A percentile compares a stretch with the other conserved stretches of the same genome.
Conservation (phyloP, 2,329 filamentous ascomycete species). For the Biscogniauxia mediterranea region DNA sequence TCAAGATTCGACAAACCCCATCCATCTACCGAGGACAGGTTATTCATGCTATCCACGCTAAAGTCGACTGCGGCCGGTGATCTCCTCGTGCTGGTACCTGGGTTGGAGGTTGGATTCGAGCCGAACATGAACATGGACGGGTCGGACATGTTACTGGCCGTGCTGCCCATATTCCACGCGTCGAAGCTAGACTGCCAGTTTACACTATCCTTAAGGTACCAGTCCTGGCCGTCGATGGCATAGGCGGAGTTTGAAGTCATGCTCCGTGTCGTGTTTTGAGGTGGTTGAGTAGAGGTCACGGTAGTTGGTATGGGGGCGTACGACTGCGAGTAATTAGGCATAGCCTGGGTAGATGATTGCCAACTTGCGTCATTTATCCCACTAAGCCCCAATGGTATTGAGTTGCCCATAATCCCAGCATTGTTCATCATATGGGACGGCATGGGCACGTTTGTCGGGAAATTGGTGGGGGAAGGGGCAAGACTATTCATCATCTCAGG, state of each 20-base stretch:
- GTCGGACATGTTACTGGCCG: constrained; percentile 29
- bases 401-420: constrained; percentile 21
- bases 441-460: constrained; percentile 22
- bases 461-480: constrained; percentile 22
- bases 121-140: constrained; percentile 33
- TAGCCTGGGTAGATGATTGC: constrained; percentile 25
- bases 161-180: constrained; percentile 44
- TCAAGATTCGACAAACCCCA: constrained; percentile 31
- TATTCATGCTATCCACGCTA: constrained; percentile 29
- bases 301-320: constrained; percentile 24
- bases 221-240: constrained; percentile 52
- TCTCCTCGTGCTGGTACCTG: constrained; percentile 14
- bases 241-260: constrained; percentile 34
- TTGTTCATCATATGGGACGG: constrained; percentile 19
- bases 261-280: constrained; percentile 26
- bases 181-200: constrained; percentile 60
- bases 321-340: constrained; percentile 30
- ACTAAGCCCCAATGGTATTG: constrained; percentile 20
- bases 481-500: constrained; percentile 29
- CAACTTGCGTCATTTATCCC: constrained; percentile 22
- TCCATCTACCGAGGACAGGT: constrained; percentile 28
- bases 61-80: constrained; percentile 24
- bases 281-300: constrained; percentile 17
- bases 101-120: constrained; percentile 16
- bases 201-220: constrained; percentile 56